Base-by-base conservation (phyloP, 768 basidiomycete genomes). In the Pisolithus albus region DNA sequence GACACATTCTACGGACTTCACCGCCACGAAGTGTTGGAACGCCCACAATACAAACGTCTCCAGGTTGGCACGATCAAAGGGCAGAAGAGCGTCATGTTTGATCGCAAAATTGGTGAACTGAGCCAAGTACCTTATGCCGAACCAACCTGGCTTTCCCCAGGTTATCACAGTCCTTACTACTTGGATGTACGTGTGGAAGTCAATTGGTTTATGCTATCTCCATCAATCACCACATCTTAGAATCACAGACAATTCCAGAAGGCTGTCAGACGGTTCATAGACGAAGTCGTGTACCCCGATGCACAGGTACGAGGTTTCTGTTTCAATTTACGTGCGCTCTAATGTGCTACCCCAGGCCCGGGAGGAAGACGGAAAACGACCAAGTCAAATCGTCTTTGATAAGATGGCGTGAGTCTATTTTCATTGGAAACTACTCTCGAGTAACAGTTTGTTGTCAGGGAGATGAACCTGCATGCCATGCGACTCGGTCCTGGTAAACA, bases 351-450 rank as follows among this genome's bases (percentile, higher is more conserved):
- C 11, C 15, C 11, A 82, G 74, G 74, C 76, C 18, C 82, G 85
- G 55, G 94, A 96, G 71, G 86, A 84, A 57, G 88, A 88, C 59
- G 92, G 92, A n/a, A 94, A 95, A 72, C 78, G 87, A 23, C 86
- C 91, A 0, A 85, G 82, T 53, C 79, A 86, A 63, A 69, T 72
- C 47, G 86, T 95, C 32, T 72, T 93, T 46, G 81, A 92, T 59
- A 81, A 82, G 55, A 88, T 95, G 88, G 82, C 88, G 84, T 86
- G 57, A 50, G 75, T 62, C 15, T 16, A 10, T n/a, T 3, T 28
- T 4, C 23, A 8, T 51, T 16, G 9, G 15, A 9, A 19, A 16
- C n/a, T 21, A 45, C 21, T 2, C 13, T 2, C 2, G 13, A 13
- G 48, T 16, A 16, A 28, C 26, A 42, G 7, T 26, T 19, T 40